phyloP scores from a whole-genome alignment of 2,329 filamentous ascomycete genomes.

The Sclerotinia borealis region DNA sequence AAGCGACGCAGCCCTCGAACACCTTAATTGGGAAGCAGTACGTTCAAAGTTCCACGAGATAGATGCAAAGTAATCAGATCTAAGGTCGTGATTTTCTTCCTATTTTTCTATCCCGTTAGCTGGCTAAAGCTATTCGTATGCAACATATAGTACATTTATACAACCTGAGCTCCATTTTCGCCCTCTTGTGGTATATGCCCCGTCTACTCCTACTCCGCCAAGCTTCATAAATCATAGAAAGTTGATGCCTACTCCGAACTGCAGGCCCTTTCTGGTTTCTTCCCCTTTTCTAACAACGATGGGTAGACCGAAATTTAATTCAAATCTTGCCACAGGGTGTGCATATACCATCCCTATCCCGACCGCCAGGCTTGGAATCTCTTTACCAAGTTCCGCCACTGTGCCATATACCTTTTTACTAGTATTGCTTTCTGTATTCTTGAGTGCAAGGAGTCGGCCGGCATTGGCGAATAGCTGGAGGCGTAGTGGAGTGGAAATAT shows the following conservation, averaged over 20 bases:
- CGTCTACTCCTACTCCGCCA: neutral
- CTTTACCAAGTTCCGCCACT: slow-evolving; percentile 63
- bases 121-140: slow-evolving; percentile 1
- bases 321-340: slow-evolving; percentile 86
- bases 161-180: neutral
- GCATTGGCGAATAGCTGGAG: slow-evolving; percentile 90
- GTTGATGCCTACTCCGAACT: slow-evolving; percentile 93
- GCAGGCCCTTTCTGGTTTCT: slow-evolving; percentile 82
- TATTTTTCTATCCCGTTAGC: neutral
- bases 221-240: slow-evolving; percentile 61
- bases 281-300: slow-evolving; percentile 77
- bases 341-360: slow-evolving; percentile 91
- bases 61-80: neutral
- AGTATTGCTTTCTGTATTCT: slow-evolving; percentile 36
- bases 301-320: slow-evolving; percentile 91
- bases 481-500: slow-evolving; percentile 76
- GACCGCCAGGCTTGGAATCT: slow-evolving; percentile 76
- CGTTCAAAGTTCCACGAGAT: neutral
- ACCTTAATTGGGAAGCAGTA: neutral
- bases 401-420: slow-evolving; percentile 45
- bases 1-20: neutral
- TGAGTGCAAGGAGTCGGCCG: slow-evolving; percentile 74
- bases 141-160: neutral
- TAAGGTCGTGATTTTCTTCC: neutral
- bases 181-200: neutral